Conservation (phyloP, 306 rosid species). For the Corylus avellana region DNA sequence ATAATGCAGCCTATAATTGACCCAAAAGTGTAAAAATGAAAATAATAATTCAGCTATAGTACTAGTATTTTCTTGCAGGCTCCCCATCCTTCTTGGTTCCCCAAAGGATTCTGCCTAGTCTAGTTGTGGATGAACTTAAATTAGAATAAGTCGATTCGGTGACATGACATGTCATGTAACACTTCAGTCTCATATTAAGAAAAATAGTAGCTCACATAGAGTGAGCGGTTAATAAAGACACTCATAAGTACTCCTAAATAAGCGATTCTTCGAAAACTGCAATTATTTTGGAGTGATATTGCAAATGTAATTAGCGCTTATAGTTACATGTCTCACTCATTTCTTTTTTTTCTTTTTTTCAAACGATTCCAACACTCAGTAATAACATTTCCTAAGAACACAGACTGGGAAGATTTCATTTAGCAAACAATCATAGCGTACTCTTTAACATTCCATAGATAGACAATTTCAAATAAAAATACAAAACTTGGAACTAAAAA, state of each 20-base stretch:
- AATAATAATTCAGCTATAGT: not conserved
- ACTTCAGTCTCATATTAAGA: too few species aligned
- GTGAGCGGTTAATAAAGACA: too few species aligned
- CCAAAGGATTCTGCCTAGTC: not conserved
- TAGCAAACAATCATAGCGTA: not conserved
- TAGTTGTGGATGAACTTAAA: not conserved
- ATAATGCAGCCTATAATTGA: not conserved
- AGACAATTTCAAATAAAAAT: not conserved
- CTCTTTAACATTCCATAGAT: not conserved
- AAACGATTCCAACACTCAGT: not conserved
- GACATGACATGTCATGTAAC: too few species aligned
- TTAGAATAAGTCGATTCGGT: not conserved
- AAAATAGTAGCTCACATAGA: too few species aligned
- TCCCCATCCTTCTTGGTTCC: not conserved
- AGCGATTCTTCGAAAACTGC: too few species aligned
- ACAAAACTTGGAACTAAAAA: not conserved
- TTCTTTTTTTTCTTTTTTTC: not conserved
- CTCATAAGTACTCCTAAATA: too few species aligned
- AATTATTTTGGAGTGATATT: too few species aligned
- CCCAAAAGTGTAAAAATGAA: not conserved
- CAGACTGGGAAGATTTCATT: not conserved
- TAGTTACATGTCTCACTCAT: not conserved
- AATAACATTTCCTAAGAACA: too few species aligned
- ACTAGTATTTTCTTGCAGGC: not conserved
- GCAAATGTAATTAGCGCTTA: too few species aligned